Evolutionary conservation across 1,284 basidiomycete species (phyloP).

Genomic region (Ganoderma leucocontextum): DNA sequence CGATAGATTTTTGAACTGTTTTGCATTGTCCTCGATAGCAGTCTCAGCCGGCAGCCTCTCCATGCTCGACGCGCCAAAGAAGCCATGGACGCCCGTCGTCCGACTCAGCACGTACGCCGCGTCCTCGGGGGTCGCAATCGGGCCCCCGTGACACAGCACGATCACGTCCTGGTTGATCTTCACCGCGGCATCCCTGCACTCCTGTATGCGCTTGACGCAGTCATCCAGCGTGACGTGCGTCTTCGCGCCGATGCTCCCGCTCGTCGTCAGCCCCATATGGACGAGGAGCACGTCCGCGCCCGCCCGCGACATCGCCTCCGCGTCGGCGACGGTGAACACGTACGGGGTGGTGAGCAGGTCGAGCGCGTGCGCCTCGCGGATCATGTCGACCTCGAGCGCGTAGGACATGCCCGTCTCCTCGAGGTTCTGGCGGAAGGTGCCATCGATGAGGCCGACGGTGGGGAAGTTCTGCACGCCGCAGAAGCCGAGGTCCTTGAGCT

Average conservation of each 20-base stretch:
- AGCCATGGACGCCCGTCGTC: constrained; percentile 36
- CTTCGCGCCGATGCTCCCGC: constrained; percentile 36
- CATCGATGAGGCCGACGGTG: constrained; percentile 37
- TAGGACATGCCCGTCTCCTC: constrained; percentile 40
- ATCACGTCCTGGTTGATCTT: constrained; percentile 33
- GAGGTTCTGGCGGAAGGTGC: constrained; percentile 36
- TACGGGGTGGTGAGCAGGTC: constrained; percentile 37
- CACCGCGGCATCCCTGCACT: constrained; percentile 35
- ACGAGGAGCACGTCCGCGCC: constrained; percentile 38
- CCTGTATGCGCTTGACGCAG: constrained; percentile 34
- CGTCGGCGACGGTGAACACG: constrained; percentile 33
- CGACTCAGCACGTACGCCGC: constrained; percentile 33
- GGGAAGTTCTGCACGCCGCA: constrained; percentile 40
- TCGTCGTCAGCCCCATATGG: constrained; percentile 39
- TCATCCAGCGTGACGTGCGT: constrained; percentile 37
- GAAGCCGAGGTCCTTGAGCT: constrained; percentile 35
- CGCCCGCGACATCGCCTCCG: constrained; percentile 35
- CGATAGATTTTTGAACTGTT: constrained; percentile 30
- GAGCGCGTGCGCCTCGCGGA: constrained; percentile 34
- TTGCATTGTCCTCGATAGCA: constrained; percentile 36
- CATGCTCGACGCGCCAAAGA: constrained; percentile 39
- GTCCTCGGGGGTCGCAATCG: constrained; percentile 34
- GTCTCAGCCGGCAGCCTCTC: constrained; percentile 36
- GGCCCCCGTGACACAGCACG: constrained; percentile 36
- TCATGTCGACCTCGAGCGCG: constrained; percentile 36